phyloP scores from a whole-genome alignment of 495 filamentous ascomycete genomes.

The Talaromyces stipitatus region DNA sequence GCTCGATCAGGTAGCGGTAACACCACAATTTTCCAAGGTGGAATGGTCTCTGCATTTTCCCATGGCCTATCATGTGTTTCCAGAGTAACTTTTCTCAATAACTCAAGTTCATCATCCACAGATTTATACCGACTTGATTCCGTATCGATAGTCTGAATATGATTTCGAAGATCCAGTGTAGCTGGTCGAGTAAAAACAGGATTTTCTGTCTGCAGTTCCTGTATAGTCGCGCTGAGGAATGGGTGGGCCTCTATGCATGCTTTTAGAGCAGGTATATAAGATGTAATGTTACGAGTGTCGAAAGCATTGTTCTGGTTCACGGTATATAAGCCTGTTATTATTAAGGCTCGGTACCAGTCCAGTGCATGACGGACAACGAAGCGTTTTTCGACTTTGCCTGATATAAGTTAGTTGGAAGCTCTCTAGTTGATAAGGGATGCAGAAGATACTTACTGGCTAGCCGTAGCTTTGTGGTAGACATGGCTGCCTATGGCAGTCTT shows the following conservation, averaged over 20 bases:
- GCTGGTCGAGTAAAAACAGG: slow-evolving; percentile 7
- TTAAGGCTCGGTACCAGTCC: slow-evolving; percentile 10
- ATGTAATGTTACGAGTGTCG: neutral
- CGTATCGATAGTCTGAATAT: slow-evolving; percentile 8
- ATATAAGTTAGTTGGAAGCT: neutral
- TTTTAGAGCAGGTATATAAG: slow-evolving; percentile 12
- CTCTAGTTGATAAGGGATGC: neutral
- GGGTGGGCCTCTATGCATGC: slow-evolving; percentile 11
- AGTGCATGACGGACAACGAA: slow-evolving; percentile 12
- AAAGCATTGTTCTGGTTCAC: neutral
- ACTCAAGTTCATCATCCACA: neutral
- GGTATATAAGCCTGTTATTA: slow-evolving; percentile 11
- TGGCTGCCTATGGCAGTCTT: neutral
- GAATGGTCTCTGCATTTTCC: slow-evolving; percentile 7
- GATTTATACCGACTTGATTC: neutral
- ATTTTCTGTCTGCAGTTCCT: slow-evolving; percentile 5
- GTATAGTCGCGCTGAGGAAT: slow-evolving; percentile 9
- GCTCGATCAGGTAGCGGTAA: slow-evolving; percentile 4
- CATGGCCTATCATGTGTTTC: slow-evolving; percentile 9
- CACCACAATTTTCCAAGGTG: slow-evolving; percentile 12
- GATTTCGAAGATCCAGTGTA: slow-evolving; percentile 7
- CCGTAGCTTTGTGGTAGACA: neutral
- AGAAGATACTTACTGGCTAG: neutral
- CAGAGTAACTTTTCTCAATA: slow-evolving; percentile 5
- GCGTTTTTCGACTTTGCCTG: slow-evolving; percentile 14